Percentiles rank a stretch among this genome's conserved stretches.
phyloP scores from a whole-genome alignment of 1,139 yeast genomes.

The Lodderomyces oxycetoniae region DNA sequence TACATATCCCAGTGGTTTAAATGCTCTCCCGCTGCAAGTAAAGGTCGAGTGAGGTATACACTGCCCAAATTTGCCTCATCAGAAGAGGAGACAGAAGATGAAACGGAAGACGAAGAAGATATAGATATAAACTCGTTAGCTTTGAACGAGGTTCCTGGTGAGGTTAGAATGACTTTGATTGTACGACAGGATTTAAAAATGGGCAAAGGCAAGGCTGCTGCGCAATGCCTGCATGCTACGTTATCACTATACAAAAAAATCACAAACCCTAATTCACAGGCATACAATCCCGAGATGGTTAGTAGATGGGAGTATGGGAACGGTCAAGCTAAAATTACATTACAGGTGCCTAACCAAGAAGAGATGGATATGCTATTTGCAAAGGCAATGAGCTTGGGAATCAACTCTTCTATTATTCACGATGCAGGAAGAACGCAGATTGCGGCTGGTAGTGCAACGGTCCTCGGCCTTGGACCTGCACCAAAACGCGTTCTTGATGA shows the following conservation, averaged over 20 bases:
- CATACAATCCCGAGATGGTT: conserved; percentile 57
- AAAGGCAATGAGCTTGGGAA: conserved; percentile 72
- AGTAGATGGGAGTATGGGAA: conserved; percentile 69
- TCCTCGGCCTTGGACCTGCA: conserved; percentile 93
- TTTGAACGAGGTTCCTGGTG: conserved; percentile 64
- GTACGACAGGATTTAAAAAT: conserved; percentile 86
- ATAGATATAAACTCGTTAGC: conserved; percentile 50
- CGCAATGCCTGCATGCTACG: conserved; percentile 98
- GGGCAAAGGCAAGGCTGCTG: conserved; percentile 96
- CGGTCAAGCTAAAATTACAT: conserved; percentile 95
- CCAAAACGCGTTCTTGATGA: conserved; percentile 80
- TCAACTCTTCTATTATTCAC: conserved; percentile 75
- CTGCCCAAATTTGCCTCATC: not conserved
- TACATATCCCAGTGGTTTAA: conserved; percentile 16
- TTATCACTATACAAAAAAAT: conserved; percentile 78
- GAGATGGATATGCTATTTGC: conserved; percentile 76
- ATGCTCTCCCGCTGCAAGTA: not conserved
- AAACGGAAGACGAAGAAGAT: conserved; percentile 48
- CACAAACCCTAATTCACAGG: conserved; percentile 46
- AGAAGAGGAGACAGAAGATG: conserved; percentile 24
- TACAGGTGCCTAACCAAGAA: conserved; percentile 72
- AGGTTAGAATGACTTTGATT: conserved; percentile 81
- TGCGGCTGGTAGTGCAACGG: conserved; percentile 93
- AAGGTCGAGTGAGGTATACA: not conserved
- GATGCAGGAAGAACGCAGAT: conserved; percentile 98